phyloP scores from a whole-genome alignment of 2,329 filamentous ascomycete species.

The Phyllosticta capitalensis region DNA sequence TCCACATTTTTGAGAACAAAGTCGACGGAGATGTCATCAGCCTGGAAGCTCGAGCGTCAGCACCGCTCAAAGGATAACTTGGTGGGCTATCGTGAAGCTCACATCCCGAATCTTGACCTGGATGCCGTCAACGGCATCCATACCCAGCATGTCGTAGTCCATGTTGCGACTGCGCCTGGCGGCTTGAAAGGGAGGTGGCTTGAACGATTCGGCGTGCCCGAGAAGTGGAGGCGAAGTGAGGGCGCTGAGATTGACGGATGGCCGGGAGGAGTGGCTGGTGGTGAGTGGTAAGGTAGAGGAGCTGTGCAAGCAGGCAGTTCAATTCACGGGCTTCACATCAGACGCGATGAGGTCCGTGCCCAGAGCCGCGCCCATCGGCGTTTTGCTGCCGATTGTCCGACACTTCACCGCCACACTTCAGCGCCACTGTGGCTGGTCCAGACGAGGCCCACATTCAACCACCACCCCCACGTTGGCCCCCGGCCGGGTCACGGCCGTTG shows the following conservation, averaged over 20 bases:
- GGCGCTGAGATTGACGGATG: background rate
- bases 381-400: background rate
- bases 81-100: background rate
- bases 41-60: constrained; percentile 42
- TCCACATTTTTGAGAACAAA: constrained; percentile 87
- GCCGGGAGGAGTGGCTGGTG: background rate
- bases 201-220: background rate
- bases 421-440: background rate
- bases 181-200: constrained; percentile 7
- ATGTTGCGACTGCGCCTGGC: constrained; percentile 22
- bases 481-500: background rate
- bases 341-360: background rate
- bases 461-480: background rate
- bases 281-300: background rate
- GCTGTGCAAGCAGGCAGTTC: background rate
- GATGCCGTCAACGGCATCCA: constrained; percentile 38
- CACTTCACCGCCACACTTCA: background rate
- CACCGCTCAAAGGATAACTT: constrained; percentile 13
- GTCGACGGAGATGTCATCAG: constrained; percentile 71
- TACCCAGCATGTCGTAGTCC: constrained; percentile 39
- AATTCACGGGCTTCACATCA: background rate
- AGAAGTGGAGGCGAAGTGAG: background rate
- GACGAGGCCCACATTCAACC: no score
- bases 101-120: constrained; percentile 39
- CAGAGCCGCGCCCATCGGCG: background rate